Evolutionary conservation across 1,139 yeast genomes (phyloP), one percentile per base, ranked within the genome.

Genomic region (Saccharomyces hybrid): DNA sequence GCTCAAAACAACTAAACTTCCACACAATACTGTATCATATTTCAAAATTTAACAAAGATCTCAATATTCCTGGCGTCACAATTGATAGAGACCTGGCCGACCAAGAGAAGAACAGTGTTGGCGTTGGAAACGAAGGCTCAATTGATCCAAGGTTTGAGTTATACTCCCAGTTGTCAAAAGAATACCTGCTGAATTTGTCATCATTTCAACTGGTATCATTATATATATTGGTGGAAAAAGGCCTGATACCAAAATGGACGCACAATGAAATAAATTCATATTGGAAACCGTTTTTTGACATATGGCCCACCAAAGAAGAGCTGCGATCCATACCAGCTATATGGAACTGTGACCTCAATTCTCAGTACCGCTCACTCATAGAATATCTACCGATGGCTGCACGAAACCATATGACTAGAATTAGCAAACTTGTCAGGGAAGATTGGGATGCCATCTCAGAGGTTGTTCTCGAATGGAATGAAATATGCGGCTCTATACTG

Each of bases 251-350:
- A 1, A 20, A 47, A 7, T 65, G 66, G 69, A 55, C 61, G 3
- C 60, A 59, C 0, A 46, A 83, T 49, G 60, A 59, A 0, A 44
- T 51, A 0, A 53, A 59, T 2, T 82, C 88, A 1, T 83, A 76
- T 64, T 86, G 91, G 91, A 63, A 70, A 50, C 89, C 88, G 0
- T 84, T 85, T 60, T 68, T 85, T 32, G 75, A 78, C 46, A 77
- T 81, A 64, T 74, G 85, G 51, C 91, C 93, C 0, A 63, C 68
- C 0, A 57, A 73, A 6, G 64, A 70, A 0, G 88, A 84, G 53
- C 76, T 84, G 53, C 59, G 60, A 0, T 60, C 73, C 4, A 73
- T 78, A 11, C 88, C 87, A 2, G 71, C 82, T 52, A 73, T 75
- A 3, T 83, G 87, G 87, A 57, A 57, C 5, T 56, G 51, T 13